Base-by-base conservation (phyloP, 2,329 filamentous ascomycete genomes). In the Monilinia vaccinii-corymbosi region DNA sequence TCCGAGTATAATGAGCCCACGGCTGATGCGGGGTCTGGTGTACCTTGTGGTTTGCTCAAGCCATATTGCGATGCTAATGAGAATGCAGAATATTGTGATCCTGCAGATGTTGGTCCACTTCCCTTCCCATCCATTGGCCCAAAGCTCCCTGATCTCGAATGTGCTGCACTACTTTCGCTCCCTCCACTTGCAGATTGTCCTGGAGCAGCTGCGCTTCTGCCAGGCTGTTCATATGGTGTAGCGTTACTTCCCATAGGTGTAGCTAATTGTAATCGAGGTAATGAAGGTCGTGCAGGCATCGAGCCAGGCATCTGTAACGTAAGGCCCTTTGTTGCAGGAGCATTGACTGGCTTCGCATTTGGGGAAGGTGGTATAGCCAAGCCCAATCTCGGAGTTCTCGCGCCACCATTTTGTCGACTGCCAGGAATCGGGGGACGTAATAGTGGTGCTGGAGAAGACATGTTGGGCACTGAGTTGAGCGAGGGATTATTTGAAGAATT, bases 331-430 rank as follows among this genome's bases (percentile, higher is more conserved):
- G 28, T 60, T 21, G 52, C 34, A 34, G 45, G 62, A 32, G 63
- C 63, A 60, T 65, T 82, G 56, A 94, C 84, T 2, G 92, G 85
- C 73, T 92, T 90, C 63, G 80, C 87, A 75, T 85, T 93, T 52
- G 91, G 89, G 40, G 91, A 96, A 0, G 89, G 86, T 42, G 93
- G 93, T 61, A 97, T 97, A 49, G 92, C 89, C 60, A 97, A 83
- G 48, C 91, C 93, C 61, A 97, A 81, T 62, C 71, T 68, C 16
- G 71, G 71, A 25, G 69, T 70, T 65, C 69, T 64, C 9, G 68
- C 60, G 50, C 68, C 68, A 40, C 66, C 57, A 56, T 61, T 66
- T 53, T 64, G 64, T 63, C 71, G 68, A 55, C 65, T 67, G 4
- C 71, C 71, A 16, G 71, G 71, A 62, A 72, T 72, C 36, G 71